A percentile compares a stretch with the other conserved stretches of the same genome.
These are phyloP conservation scores for Posidonia australis DNA, from an alignment of 106 monocot species.

Conservation along the genomic window DNA sequence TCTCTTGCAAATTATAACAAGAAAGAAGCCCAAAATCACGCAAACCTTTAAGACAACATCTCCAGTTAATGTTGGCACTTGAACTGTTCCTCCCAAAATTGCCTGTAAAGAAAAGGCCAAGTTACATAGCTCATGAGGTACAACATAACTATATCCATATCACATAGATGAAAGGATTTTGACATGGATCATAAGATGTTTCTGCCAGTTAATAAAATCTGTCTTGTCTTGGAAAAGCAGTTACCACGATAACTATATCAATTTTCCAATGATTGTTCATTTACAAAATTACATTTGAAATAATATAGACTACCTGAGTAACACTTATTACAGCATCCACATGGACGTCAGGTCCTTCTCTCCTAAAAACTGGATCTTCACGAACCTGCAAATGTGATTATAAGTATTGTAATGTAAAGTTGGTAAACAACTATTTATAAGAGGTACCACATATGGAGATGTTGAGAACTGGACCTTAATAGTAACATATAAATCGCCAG, in stretches of 20 bases:
- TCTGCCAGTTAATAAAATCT: not conserved
- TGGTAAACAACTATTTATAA: not conserved
- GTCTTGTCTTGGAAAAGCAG: not conserved
- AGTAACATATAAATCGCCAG: slow-evolving; percentile 89
- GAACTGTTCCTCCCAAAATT: slow-evolving; percentile 81
- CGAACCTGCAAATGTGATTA: slow-evolving; percentile 39
- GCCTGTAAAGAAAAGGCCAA: slow-evolving; percentile 45
- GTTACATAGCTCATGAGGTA: not conserved
- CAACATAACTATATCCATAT: no score
- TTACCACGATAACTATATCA: not conserved
- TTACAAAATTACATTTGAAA: not conserved
- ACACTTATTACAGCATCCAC: slow-evolving; percentile 79
- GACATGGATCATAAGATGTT: not conserved
- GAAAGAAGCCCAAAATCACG: not conserved
- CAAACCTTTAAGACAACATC: slow-evolving; percentile 89
- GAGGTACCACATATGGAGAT: not conserved
- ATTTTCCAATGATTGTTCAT: not conserved
- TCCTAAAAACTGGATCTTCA: slow-evolving; percentile 83
- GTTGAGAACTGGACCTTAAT: slow-evolving; percentile 41
- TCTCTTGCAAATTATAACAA: not conserved
- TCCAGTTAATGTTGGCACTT: slow-evolving; percentile 97
- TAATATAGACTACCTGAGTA: slow-evolving; percentile 51
- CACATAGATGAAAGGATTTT: not conserved
- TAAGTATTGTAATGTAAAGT: not conserved
- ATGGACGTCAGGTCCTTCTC: slow-evolving; percentile 86